A percentile compares a stretch with the other conserved stretches of the same genome.
phyloP scores from a whole-genome alignment of 106 monocot species.

The Xerophyta viscosa region DNA sequence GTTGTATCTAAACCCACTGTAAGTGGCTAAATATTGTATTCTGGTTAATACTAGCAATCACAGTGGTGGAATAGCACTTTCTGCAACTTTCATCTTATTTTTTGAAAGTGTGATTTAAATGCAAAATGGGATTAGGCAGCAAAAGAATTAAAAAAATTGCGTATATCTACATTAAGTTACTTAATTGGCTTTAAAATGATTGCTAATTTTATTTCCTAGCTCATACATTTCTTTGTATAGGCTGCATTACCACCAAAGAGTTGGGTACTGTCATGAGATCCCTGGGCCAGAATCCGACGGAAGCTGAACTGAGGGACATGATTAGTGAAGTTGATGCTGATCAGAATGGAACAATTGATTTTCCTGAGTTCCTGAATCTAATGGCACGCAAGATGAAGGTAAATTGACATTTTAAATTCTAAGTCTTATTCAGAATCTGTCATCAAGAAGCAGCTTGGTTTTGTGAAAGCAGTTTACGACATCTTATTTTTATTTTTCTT shows the following conservation, averaged over 20 bases:
- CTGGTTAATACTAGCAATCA: too few relatives aligned
- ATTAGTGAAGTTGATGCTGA: slow-evolving; percentile 6
- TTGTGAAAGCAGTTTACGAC: too few relatives aligned
- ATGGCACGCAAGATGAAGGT: slow-evolving; percentile 6
- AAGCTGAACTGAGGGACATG: slow-evolving; percentile 2
- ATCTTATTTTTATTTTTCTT: too few relatives aligned
- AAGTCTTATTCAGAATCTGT: too few relatives aligned
- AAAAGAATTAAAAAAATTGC: too few relatives aligned
- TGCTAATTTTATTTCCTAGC: neutral
- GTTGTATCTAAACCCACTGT: too few relatives aligned
- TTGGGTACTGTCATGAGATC: slow-evolving; percentile 3
- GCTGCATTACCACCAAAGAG: neutral
- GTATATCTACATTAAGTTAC: neutral
- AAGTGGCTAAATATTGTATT: too few relatives aligned
- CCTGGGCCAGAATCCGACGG: neutral
- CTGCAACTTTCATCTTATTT: too few relatives aligned
- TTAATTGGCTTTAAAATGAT: neutral
- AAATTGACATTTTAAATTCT: neutral
- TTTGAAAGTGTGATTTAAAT: too few relatives aligned
- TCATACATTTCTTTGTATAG: neutral
- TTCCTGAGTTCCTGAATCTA: slow-evolving; percentile 5
- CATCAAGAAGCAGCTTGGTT: too few relatives aligned
- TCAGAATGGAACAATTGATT: slow-evolving; percentile 4
- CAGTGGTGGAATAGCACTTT: too few relatives aligned
- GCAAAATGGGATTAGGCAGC: too few relatives aligned